These are phyloP conservation scores for Malus sylvestris DNA, from an alignment of 306 rosid species.

Conservation along the genomic window DNA sequence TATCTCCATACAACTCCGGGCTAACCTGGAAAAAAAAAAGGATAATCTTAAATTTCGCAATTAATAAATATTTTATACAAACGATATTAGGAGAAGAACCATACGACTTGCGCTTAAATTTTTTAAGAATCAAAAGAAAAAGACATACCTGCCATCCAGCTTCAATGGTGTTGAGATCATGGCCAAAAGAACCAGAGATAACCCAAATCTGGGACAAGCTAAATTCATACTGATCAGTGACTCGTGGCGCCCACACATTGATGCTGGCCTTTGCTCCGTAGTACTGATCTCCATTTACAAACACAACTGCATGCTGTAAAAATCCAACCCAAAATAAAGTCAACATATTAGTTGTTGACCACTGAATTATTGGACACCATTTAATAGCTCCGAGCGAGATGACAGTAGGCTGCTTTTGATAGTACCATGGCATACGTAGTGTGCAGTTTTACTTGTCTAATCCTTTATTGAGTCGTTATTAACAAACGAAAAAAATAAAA, in stretches of 20 bases:
- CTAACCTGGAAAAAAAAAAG: constrained; percentile 56
- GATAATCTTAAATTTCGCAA: not conserved
- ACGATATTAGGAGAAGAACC: not conserved
- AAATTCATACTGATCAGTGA: constrained; percentile 73
- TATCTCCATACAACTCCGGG: constrained; percentile 95
- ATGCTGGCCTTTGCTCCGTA: constrained; percentile 95
- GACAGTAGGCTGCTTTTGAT: too few species aligned
- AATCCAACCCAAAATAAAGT: not conserved
- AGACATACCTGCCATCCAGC: constrained; percentile 98
- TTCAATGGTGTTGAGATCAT: constrained; percentile 91
- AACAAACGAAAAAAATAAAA: not conserved
- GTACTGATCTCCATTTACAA: constrained; percentile 88
- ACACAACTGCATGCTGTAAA: constrained; percentile 90
- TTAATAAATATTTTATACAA: not conserved
- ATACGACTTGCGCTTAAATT: not conserved
- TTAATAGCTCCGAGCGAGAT: too few species aligned
- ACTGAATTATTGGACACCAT: not conserved
- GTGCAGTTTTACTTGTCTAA: not conserved
- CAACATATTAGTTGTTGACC: not conserved
- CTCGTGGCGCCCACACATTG: constrained; percentile 82
- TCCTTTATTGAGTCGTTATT: too few species aligned
- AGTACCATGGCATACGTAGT: too few species aligned
- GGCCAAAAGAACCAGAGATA: constrained; percentile 86
- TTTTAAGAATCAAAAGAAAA: not conserved
- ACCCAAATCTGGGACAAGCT: constrained; percentile 97